Percentiles rank a stretch among this genome's conserved stretches.
phyloP scores from a whole-genome alignment of 1,284 basidiomycete species.

The Apiotrichum akiyoshidainum region DNA sequence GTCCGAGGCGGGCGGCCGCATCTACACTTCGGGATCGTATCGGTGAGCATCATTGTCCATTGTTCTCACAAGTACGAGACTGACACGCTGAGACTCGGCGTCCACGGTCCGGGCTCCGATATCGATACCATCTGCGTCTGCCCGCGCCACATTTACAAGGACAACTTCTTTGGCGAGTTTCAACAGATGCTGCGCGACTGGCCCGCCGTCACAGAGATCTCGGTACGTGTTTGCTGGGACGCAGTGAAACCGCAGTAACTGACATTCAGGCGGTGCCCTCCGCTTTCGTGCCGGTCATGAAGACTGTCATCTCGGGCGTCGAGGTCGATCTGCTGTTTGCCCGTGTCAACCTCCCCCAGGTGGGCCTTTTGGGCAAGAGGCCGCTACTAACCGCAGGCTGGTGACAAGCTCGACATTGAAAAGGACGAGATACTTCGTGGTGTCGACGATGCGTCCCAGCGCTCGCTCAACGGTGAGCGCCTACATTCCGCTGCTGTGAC shows the following conservation, averaged over 20 bases:
- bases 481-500: constrained; percentile 8
- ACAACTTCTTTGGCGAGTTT: constrained; percentile 93
- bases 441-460: constrained; percentile 88
- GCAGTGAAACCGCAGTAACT: not conserved
- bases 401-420: constrained; percentile 81
- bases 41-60: constrained; percentile 49
- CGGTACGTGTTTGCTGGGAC: constrained; percentile 60
- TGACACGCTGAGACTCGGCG: constrained; percentile 62
- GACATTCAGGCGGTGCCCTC: constrained; percentile 77
- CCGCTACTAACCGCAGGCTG: constrained; percentile 57
- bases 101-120: constrained; percentile 93
- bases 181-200: constrained; percentile 82
- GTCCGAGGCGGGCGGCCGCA: constrained; percentile 86
- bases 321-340: constrained; percentile 95
- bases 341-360: constrained; percentile 48
- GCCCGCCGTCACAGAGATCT: constrained; percentile 83
- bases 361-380: not conserved
- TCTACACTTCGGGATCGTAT: constrained; percentile 98
- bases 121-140: constrained; percentile 99
- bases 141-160: constrained; percentile 88
- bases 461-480: constrained; percentile 88
- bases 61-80: not conserved
- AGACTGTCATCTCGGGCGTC: constrained; percentile 84
- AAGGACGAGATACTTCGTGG: constrained; percentile 91
- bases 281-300: constrained; percentile 94